phyloP scores from a whole-genome alignment of 2,329 filamentous ascomycete genomes.

The Dendrostoma leiphaemia region DNA sequence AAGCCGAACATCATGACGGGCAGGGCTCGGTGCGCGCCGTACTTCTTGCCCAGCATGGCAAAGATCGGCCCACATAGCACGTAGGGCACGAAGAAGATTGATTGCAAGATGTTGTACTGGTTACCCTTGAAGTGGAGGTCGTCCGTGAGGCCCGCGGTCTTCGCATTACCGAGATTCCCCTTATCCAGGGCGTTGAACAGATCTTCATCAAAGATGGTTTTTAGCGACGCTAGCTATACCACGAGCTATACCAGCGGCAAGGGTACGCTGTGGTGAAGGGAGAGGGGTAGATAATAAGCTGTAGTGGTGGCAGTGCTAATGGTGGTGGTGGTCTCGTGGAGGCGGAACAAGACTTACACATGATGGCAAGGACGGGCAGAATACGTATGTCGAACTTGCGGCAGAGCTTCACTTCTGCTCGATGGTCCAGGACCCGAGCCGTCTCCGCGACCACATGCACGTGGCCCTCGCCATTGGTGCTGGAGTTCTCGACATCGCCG shows the following conservation, averaged over 20 bases:
- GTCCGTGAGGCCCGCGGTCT: constrained; percentile 50
- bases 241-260: not conserved
- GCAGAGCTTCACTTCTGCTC: constrained; percentile 41
- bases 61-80: constrained; percentile 67
- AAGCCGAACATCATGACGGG: constrained; percentile 66
- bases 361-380: constrained; percentile 41
- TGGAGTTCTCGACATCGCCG: constrained; percentile 24
- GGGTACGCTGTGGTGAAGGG: no score
- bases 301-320: no score
- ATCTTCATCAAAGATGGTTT: constrained; percentile 26
- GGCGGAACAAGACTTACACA: constrained; percentile 32
- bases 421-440: constrained; percentile 33
- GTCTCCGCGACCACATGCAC: constrained; percentile 25
- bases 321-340: not conserved
- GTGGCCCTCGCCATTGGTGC: constrained; percentile 21
- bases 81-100: constrained; percentile 72
- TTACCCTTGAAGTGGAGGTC: constrained; percentile 59
- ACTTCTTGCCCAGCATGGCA: constrained; percentile 66
- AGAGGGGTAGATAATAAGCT: no score
- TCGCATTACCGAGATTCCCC: constrained; percentile 53
- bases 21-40: constrained; percentile 61
- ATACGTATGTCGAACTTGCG: constrained; percentile 44
- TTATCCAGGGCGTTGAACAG: constrained; percentile 49
- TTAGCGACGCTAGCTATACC: not conserved
- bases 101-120: constrained; percentile 68